Conservation (phyloP, 2,329 filamentous ascomycete genomes). For the Kalmusia sp. region DNA sequence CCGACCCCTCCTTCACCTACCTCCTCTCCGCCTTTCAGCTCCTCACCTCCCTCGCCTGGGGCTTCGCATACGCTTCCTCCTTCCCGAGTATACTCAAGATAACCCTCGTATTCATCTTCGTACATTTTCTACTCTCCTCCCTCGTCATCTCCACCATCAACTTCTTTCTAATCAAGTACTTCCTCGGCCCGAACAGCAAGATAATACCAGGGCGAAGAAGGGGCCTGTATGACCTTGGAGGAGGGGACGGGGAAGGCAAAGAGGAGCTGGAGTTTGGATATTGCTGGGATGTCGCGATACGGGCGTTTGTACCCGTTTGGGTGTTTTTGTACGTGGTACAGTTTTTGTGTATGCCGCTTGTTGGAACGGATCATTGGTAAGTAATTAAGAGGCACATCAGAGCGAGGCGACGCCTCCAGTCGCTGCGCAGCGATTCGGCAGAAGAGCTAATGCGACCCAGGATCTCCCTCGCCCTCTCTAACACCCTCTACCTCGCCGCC, state of each 20-base stretch:
- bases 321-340: constrained; percentile 72
- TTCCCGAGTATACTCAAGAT: constrained; percentile 53
- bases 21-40: constrained; percentile 70
- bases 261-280: constrained; percentile 74
- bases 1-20: constrained; percentile 74
- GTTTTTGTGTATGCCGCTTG: constrained; percentile 70
- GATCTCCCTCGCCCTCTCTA: constrained; percentile 67
- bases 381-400: constrained; percentile 8
- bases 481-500: constrained; percentile 71
- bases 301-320: constrained; percentile 73
- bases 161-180: constrained; percentile 68
- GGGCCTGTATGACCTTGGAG: constrained; percentile 63
- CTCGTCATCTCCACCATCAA: constrained; percentile 67
- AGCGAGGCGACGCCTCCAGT: neutral
- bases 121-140: constrained; percentile 68
- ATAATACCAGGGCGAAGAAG: constrained; percentile 59
- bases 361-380: constrained; percentile 61
- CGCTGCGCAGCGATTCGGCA: neutral
- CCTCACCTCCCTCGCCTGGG: constrained; percentile 64
- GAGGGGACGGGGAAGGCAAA: constrained; percentile 52
- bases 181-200: constrained; percentile 65
- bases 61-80: constrained; percentile 60
- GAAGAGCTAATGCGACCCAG: constrained; percentile 25
- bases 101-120: constrained; percentile 56
- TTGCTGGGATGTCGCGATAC: constrained; percentile 73